Evolutionary conservation across 495 filamentous ascomycete species (phyloP), one percentile per base, ranked within the genome.

Genomic region (Amniculicola lignicola): DNA sequence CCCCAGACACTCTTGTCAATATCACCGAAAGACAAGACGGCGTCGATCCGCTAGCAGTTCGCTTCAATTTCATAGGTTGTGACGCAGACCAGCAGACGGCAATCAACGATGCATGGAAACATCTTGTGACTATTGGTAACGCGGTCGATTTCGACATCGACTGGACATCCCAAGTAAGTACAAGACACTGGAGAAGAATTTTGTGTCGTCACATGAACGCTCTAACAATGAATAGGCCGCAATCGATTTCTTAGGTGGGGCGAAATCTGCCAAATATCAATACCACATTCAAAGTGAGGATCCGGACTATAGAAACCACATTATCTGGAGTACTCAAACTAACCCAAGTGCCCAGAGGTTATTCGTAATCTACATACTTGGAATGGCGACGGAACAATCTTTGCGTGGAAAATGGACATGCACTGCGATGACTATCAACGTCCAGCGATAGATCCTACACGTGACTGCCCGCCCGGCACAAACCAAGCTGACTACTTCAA

Each of bases 351-450:
- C 7, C 15, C 21, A 53, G 50, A 21, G 10, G 43, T 53, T 16
- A 21, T 53, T 3, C 27, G 43, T n/a, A 53, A 53, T 18, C 41
- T 53, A 15, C 14, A 29, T 15, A 53, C 50, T 3, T 53, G 50
- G 50, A 42, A 18, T 6, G n/a, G 43, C 25, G 50, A 53, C 22
- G 50, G 50, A 15, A 53, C 37, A 1, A 29, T 53, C 36, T 24
- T 53, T 11, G 22, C 50, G 16, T 53, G 50, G 50, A 21, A 43
- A 16, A n/a, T 53, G 16, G 10, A 53, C 22, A 16, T 36, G 11
- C 50, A 29, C 16, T 53, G 50, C 36, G 50, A 53, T 22, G 50
- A 53, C 16, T 43, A 53, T 16, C 22, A 42, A 18, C 50, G 50
- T 16, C 37, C 7, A 33, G 29, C 29, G n/a, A n/a, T n/a, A 33